Evolutionary conservation across 2,329 filamentous ascomycete species (phyloP).

Genomic region (Colletotrichum kahawae): DNA sequence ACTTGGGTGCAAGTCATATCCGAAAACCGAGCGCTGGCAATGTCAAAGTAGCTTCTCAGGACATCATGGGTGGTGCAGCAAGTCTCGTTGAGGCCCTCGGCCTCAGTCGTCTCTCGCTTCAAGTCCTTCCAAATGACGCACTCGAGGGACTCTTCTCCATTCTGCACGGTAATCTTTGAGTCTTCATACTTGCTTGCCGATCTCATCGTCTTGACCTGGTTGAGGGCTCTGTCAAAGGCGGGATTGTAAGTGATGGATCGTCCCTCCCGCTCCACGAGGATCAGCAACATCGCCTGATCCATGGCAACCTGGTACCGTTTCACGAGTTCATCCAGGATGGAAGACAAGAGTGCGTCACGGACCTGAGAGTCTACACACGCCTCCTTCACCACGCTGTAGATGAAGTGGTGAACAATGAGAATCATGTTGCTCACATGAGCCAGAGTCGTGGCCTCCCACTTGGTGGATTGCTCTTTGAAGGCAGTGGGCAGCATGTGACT

Average conservation of each 20-base stretch:
- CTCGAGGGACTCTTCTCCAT: not conserved
- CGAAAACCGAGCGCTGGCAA: constrained; percentile 61
- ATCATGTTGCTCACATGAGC: no score
- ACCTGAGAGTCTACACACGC: no score
- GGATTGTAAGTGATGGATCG: constrained; percentile 56
- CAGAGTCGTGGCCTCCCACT: no score
- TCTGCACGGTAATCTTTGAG: not conserved
- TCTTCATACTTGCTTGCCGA: not conserved
- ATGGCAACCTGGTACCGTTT: constrained; percentile 52
- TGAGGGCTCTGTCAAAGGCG: constrained; percentile 49
- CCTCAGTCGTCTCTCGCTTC: constrained; percentile 50
- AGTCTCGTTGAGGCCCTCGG: no score
- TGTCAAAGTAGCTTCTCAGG: no score
- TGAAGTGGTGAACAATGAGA: no score
- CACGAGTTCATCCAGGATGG: constrained; percentile 48
- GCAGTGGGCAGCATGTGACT: no score
- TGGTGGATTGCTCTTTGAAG: no score
- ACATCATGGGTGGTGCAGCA: no score
- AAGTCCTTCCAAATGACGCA: not conserved
- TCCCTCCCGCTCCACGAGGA: constrained; percentile 53
- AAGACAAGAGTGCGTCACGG: constrained; percentile 39
- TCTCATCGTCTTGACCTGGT: not conserved
- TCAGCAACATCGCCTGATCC: constrained; percentile 53
- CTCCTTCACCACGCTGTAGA: no score
- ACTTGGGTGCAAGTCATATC: constrained; percentile 67